Evolutionary conservation across 805 yeast species (phyloP).

Genomic region (Clavispora carvajalis): DNA sequence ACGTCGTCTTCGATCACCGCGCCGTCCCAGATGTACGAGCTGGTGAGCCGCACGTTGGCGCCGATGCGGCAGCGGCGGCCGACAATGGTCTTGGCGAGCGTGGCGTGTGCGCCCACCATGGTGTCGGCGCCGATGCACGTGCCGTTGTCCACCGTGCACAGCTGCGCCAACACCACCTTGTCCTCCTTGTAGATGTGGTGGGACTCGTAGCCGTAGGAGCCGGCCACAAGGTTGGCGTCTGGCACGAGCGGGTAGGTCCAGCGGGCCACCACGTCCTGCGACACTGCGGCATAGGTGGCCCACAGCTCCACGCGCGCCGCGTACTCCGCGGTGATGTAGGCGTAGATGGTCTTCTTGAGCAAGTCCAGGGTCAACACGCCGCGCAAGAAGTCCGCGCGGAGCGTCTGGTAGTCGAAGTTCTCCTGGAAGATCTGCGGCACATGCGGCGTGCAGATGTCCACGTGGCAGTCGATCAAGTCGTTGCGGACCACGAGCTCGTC

Average conservation of each 20-base stretch:
- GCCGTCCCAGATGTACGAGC: constrained; percentile 86
- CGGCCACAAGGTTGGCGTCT: constrained; percentile 71
- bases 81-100: constrained; percentile 64
- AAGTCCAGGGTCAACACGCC: constrained; percentile 90
- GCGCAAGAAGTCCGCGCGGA: constrained; percentile 81
- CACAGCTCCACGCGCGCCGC: constrained; percentile 95
- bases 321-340: constrained; percentile 73
- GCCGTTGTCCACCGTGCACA: constrained; percentile 77
- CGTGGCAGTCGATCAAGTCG: constrained; percentile 93
- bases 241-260: constrained; percentile 92
- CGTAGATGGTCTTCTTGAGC: constrained; percentile 84
- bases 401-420: constrained; percentile 86
- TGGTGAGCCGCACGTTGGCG: constrained; percentile 59
- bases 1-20: constrained; percentile 65
- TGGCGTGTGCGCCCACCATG: constrained; percentile 68
- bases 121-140: constrained; percentile 81
- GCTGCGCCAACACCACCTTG: constrained; percentile 85
- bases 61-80: constrained; percentile 89
- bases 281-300: constrained; percentile 87
- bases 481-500: constrained; percentile 75
- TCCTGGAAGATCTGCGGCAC: constrained; percentile 96
- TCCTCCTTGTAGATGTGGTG: constrained; percentile 87
- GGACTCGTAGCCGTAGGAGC: constrained; percentile 72
- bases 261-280: constrained; percentile 84
- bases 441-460: constrained; percentile 90